Conservation (phyloP, 768 basidiomycete species). For the Mycena kentingensis region DNA sequence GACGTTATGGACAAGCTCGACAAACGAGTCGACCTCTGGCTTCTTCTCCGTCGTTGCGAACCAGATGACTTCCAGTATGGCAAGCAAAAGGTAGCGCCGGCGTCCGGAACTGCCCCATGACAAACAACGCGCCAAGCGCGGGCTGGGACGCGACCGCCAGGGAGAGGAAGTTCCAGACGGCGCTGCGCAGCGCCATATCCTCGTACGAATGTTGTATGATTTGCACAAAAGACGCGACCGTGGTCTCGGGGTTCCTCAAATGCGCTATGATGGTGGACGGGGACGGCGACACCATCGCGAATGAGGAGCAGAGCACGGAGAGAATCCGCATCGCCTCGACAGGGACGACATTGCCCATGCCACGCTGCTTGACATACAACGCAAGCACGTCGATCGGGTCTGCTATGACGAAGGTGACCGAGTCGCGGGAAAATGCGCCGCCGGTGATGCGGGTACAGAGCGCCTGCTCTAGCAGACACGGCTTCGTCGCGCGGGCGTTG, state of each 20-base stretch:
- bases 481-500: conserved; percentile 43
- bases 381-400: conserved; percentile 80
- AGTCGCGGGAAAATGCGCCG: conserved; percentile 47
- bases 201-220: conserved; percentile 81
- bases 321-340: conserved; percentile 68
- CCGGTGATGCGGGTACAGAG: conserved; percentile 65
- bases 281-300: conserved; percentile 60
- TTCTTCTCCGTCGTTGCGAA: conserved; percentile 61
- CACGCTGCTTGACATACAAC: conserved; percentile 64
- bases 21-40: conserved; percentile 58
- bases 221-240: conserved; percentile 64
- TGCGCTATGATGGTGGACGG: conserved; percentile 78
- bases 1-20: conserved; percentile 61
- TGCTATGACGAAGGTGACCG: conserved; percentile 45
- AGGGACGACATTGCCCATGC: conserved; percentile 61
- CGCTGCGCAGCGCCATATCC: conserved; percentile 67
- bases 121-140: conserved; percentile 77
- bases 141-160: conserved; percentile 85
- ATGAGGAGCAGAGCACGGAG: conserved; percentile 65
- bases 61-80: conserved; percentile 80
- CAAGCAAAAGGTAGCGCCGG: conserved; percentile 59
- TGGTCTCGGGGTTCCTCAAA: conserved; percentile 73
- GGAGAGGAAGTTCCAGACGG: conserved; percentile 83
- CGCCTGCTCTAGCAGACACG: conserved; percentile 75
- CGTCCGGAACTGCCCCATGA: conserved; percentile 68